Evolutionary conservation across 164 flowering plant species (phyloP), one percentile per base, ranked within the genome.

Genomic region (Tinospora cordifolia): DNA sequence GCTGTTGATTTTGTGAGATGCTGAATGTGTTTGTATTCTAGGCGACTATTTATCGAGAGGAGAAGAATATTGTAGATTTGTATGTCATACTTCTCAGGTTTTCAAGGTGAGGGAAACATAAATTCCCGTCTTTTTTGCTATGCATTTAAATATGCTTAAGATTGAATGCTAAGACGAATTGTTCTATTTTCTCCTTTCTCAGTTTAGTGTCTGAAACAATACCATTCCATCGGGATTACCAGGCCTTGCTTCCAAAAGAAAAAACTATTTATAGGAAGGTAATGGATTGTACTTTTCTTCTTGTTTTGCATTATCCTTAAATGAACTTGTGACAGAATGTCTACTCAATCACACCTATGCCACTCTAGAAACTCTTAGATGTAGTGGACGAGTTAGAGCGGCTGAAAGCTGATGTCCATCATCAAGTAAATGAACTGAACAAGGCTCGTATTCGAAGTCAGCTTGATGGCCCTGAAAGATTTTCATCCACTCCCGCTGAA

Each of bases 151-250:
- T 62, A 62, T 49, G 15, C 51, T 64, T 69, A 24, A 15, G 1
- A 21, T 65, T 6, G 26, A 63, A 63, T 63, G 17, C 44, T 26
- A 14, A 17, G 65, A 63, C 65, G 30, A 34, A 8, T 65, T 51
- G 63, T 17, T 74, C 69, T 64, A 66, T 75, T 73, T 8, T 54
- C 63, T 44, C 17, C 67, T 63, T 73, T 73, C 44, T 47, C 70
- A 92, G 98, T 84, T 86, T 92, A 88, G 86, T 92, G 69, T 85
- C 90, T 47, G 99, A 94, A 81, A 94, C 99, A 62, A 92, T 94
- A 76, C 97, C 97, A 39, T 79, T 71, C 63, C 99, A 94, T 81
- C 93, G 90, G 72, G 99, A 94, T 84, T 94, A 89, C 80, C 92
- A 80, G 70, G 75, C 60, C 67, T 77, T 78, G 51, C 80, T 73